Base-by-base conservation (phyloP, 148 eudicot genomes). In the Heliamphora exappendiculata region DNA sequence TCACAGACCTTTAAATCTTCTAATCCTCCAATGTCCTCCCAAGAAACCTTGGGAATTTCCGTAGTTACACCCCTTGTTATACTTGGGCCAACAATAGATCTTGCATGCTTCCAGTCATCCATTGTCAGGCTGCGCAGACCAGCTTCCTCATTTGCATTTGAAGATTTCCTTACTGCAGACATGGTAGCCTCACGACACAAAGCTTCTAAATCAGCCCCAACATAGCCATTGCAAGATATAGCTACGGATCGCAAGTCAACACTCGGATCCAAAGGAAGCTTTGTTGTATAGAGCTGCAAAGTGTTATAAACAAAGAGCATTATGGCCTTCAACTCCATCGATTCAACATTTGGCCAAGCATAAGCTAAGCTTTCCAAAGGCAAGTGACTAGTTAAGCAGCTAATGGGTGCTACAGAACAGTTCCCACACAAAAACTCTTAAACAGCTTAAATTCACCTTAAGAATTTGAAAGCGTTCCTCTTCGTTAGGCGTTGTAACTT, bases 131-230 rank as follows among this genome's bases (percentile, higher is more conserved):
- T 81, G 84, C 74, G 83, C 57, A 73, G 20, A 64, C 76, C 79
- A 83, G 78, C 79, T 82, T 77, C 73, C 60, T 72, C 85, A 82
- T 68, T 70, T 67, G 22, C 70, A 73, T 84, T 78, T 31, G 81
- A 69, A 79, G 88, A 73, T 77, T 82, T 85, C 73, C 71, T 78
- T 14, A 79, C 49, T 36, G 92, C 90, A 75, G 81, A 77, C 81
- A 84, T 78, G 64, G 87, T 84, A 62, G 96, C 97, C 87, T 91
- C 96, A 73, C 96, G 94, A 81, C 99, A 92, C 81, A 95, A 82
- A 79, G 94, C 97, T 87, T 92, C 96, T 82, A 95, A 83, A 88
- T 95, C 97, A 82, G 99, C 99, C 72, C 99, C 97, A 24, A 92
- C 97, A 45, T 89, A 95, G 74, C 99, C 99, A 83, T 95, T 92